Evolutionary conservation across 495 filamentous ascomycete species (phyloP), one percentile per base, ranked within the genome.

Genomic region (Xylaria flabelliformis): DNA sequence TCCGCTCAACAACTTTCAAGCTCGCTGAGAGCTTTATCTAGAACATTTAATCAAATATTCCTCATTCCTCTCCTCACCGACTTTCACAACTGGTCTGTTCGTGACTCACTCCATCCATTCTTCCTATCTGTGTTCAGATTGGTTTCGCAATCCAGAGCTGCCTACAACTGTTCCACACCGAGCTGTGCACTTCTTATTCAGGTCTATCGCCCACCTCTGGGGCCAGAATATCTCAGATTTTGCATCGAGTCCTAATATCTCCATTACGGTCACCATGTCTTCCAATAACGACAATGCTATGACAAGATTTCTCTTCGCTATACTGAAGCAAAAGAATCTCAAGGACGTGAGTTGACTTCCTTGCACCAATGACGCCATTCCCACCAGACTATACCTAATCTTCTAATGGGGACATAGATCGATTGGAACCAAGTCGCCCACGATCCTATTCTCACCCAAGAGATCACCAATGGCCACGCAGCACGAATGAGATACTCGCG

Each of bases 401-500:
- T 75, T 34, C 76, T 46, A 39, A 39, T 7, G 42, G 15, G 29
- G 9, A 17, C 64, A 10, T 55, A 93, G 92, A 89, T 94, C 74
- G 89, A 94, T 78, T 94, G 92, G 92, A 90, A 87, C 73, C 79
- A 84, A 67, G 91, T 94, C 32, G 91, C 92, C 32, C 77, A 82
- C 53, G 80, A 87, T 64, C 84, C 84, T 19, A 75, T 84, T 41
- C 74, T 87, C 44, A 69, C 80, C 8, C 83, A 90, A 56, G 84
- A 87, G 67, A 92, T 94, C 70, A 91, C 91, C 73, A 94, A 94
- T 76, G 92, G 91, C 75, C 92, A 94, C 79, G 92, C 92, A 10
- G 91, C 92, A 41, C 90, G 92, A 58, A 94, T 94, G 92, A 90
- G 92, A 44, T 94, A 88, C 79, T 90, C 89, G 26, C 89, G 92